phyloP scores from a whole-genome alignment of 441 rosid species.

The Croton laevigatus region DNA sequence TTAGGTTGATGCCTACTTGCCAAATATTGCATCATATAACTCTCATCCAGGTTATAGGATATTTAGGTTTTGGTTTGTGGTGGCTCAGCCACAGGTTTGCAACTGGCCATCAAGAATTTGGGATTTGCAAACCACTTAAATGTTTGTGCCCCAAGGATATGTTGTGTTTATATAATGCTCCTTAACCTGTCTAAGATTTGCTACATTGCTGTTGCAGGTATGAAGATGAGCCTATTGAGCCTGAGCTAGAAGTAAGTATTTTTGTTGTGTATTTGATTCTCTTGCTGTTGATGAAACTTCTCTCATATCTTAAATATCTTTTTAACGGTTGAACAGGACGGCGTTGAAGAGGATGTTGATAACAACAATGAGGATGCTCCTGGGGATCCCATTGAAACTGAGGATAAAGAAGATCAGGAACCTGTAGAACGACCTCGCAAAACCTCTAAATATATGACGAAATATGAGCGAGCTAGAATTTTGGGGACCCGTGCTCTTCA shows the following conservation, averaged over 20 bases:
- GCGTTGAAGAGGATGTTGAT: conserved; percentile 62
- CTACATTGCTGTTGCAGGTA: conserved; percentile 43
- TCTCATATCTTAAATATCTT: background rate
- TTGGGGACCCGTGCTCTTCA: conserved; percentile 83
- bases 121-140: background rate
- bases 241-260: conserved; percentile 66
- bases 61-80: background rate
- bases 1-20: background rate
- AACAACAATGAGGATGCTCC: conserved; percentile 50
- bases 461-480: conserved; percentile 85
- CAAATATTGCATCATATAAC: background rate
- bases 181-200: background rate
- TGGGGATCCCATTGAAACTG: conserved; percentile 64
- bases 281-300: background rate
- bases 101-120: too few relatives aligned
- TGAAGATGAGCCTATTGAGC: conserved; percentile 86
- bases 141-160: background rate
- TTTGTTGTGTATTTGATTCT: background rate
- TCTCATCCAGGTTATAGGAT: background rate
- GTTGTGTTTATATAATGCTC: background rate
- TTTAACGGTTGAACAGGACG: conserved; percentile 54
- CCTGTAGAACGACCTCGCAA: conserved; percentile 46
- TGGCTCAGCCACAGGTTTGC: too few relatives aligned
- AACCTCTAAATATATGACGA: conserved; percentile 76
- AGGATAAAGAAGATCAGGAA: conserved; percentile 51